These are phyloP conservation scores for Nakaseomyces sp. DNA, from an alignment of 1,139 yeast species.

Conservation along the genomic window DNA sequence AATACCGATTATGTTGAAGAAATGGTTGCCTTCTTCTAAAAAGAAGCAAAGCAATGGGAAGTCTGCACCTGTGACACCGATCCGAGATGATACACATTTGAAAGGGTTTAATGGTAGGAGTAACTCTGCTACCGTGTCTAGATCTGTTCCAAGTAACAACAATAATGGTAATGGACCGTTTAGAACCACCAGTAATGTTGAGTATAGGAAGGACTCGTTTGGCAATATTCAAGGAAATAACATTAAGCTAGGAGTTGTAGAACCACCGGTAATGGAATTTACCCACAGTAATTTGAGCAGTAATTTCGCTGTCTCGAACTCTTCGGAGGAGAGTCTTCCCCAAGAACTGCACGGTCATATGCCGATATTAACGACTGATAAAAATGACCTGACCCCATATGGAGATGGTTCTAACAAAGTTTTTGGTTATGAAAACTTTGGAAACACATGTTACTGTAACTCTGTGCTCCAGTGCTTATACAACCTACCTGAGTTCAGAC, in stretches of 20 bases:
- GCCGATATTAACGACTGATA: constrained; percentile 1
- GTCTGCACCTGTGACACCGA: constrained; percentile 1
- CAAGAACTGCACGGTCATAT: not conserved
- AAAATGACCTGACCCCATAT: constrained; percentile 27
- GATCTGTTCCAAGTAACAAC: constrained; percentile 1
- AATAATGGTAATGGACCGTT: not conserved
- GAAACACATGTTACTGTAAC: constrained; percentile 86
- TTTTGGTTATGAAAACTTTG: constrained; percentile 90
- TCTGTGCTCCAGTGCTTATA: constrained; percentile 78
- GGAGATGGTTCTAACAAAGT: constrained; percentile 64
- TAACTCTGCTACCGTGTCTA: not conserved
- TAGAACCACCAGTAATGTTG: not conserved
- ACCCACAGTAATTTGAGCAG: not conserved
- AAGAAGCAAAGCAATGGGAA: constrained; percentile 4
- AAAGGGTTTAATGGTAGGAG: not conserved
- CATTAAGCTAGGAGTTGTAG: not conserved
- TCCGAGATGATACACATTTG: not conserved
- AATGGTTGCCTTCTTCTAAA: constrained; percentile 11
- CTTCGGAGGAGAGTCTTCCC: constrained; percentile 2
- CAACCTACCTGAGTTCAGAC: constrained; percentile 59
- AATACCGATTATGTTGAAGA: constrained; percentile 11
- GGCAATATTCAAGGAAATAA: not conserved
- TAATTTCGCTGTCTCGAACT: not conserved
- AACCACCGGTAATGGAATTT: not conserved
- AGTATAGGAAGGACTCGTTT: constrained; percentile 1